Base-by-base conservation (phyloP, 169 alveolate species). In the Ichthyophthirius multifiliis region DNA sequence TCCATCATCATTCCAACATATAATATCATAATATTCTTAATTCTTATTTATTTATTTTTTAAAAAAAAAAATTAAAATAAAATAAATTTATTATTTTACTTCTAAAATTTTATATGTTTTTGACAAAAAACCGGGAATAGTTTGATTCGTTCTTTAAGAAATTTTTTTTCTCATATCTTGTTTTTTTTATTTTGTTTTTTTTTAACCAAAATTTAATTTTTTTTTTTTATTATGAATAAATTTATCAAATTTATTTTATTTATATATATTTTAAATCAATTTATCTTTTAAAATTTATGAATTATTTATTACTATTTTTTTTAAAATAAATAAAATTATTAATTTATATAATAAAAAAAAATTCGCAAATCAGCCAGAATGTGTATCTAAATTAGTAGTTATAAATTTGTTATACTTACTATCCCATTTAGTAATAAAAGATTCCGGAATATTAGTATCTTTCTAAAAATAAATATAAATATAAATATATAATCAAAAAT, bases 1-100 rank as follows among this genome's bases (percentile, higher is more conserved):
- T 13, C 95, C 96, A 7, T 79, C 88, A 9, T 78, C 90, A 73
- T 84, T 87, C 97, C 97, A 94, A 34, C 93, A 77, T 44, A 92
- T 89, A 32, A 92, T 87, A 6, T 89, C 84, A 15, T 76, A 65
- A 23, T 46, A 73, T 3, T 34, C 62, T 20, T 88, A 81, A 74
- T 87, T 89, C 83, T 84, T n/a, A n/a, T n/a, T 67, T n/a, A 64
- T 2, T 15, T 20, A 5, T 5, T 10, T 27, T 0, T 10, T 6
- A 55, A 0, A 5, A 55, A 1, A 5, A 0, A 55, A 10, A 1
- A 5, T 27, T 20, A 55, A 10, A 20, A 20, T 15, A 10, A 10
- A 15, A 13, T 13, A 55, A 23, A 3, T 13, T 18, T 18, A 41
- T 41, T 41, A 41, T 41, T 18, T 67, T 67, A 67, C 77, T 39